Evolutionary conservation across 768 basidiomycete genomes (phyloP).

Genomic region (Termitomyces sp.): DNA sequence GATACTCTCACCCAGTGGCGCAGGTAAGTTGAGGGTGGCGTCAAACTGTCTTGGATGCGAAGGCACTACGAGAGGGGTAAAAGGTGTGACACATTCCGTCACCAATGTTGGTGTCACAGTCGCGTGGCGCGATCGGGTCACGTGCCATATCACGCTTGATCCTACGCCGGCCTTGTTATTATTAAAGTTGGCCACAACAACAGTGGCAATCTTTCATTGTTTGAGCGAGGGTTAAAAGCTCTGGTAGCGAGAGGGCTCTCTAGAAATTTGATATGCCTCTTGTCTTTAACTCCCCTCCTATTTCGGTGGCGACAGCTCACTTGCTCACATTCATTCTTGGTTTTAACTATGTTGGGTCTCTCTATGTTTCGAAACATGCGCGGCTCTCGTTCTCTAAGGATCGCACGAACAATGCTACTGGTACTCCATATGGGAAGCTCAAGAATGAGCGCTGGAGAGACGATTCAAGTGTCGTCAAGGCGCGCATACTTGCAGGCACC

Average conservation of each 20-base stretch:
- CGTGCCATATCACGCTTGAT: slow-evolving; percentile 1
- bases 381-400: slow-evolving; percentile 48
- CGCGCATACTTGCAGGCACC: slow-evolving; percentile 66
- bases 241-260: neutral
- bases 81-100: slow-evolving; percentile 5
- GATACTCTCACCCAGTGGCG: neutral
- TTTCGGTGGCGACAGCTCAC: slow-evolving; percentile 41
- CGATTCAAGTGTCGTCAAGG: slow-evolving; percentile 81
- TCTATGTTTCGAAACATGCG: slow-evolving; percentile 70
- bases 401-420: slow-evolving; percentile 21
- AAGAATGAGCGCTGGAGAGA: slow-evolving; percentile 63
- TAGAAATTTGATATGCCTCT: slow-evolving; percentile 17
- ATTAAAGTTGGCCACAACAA: slow-evolving; percentile 1
- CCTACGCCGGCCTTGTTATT: neutral
- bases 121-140: slow-evolving; percentile 8
- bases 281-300: slow-evolving; percentile 20
- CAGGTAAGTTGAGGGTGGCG: neutral
- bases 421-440: slow-evolving; percentile 21
- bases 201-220: slow-evolving; percentile 8
- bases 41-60: neutral
- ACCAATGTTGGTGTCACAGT: slow-evolving; percentile 5
- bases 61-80: neutral
- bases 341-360: slow-evolving; percentile 72
- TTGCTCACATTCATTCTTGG: slow-evolving; percentile 56
- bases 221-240: neutral